phyloP scores from a whole-genome alignment of 2,329 filamentous ascomycete genomes.

The Pseudocercospora musae region DNA sequence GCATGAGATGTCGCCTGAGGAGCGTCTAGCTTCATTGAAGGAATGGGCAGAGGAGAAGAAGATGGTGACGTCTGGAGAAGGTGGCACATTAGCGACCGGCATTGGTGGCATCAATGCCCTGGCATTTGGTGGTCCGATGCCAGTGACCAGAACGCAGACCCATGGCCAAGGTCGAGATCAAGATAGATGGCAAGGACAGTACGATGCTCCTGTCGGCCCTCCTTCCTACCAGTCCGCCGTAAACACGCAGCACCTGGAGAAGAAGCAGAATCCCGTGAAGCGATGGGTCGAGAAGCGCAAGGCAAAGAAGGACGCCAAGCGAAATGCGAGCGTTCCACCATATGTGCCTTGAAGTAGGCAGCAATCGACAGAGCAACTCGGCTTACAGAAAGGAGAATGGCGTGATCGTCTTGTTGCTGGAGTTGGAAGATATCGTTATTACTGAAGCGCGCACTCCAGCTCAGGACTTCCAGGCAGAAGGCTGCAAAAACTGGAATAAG shows the following conservation, averaged over 20 bases:
- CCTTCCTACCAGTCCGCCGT: conserved; percentile 18
- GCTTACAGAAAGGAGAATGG: not conserved
- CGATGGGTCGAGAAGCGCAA: conserved; percentile 21
- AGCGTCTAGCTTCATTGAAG: conserved; percentile 21
- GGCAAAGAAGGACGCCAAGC: conserved; percentile 17
- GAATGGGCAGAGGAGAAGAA: conserved; percentile 27
- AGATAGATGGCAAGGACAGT: conserved; percentile 20
- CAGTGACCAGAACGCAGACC: not conserved
- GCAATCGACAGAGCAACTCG: not conserved
- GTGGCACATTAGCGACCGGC: conserved; percentile 18
- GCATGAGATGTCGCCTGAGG: conserved; percentile 23
- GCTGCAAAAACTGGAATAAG: not conserved
- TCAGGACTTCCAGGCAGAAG: not conserved
- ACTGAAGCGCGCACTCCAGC: not conserved
- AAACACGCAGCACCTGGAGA: conserved; percentile 1
- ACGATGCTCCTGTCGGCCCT: conserved; percentile 21
- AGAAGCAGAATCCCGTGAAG: conserved; percentile 14
- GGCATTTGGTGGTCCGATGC: conserved; percentile 16
- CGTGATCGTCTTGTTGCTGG: not conserved
- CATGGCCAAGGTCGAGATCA: not conserved
- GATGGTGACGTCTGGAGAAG: conserved; percentile 22
- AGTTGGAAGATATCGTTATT: not conserved
- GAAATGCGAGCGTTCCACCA: conserved; percentile 11
- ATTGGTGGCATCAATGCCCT: conserved; percentile 15
- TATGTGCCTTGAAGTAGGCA: conserved; percentile 3